Evolutionary conservation across 768 basidiomycete genomes (phyloP).

Genomic region (Hypholoma sublateritium): DNA sequence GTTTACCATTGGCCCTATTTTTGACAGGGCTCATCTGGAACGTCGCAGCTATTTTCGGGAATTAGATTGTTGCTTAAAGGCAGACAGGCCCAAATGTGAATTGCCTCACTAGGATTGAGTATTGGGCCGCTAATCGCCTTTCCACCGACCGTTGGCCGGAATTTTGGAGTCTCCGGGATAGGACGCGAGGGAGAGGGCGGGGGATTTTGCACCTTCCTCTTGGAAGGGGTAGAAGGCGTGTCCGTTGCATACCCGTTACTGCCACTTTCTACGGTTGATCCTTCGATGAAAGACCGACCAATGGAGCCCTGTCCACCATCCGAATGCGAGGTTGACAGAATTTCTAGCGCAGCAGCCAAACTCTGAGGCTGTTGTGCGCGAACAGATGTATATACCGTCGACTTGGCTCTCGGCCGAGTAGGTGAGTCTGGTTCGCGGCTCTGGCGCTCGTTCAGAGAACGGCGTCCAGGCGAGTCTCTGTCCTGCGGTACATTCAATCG

Average conservation of each 20-base stretch:
- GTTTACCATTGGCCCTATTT: constrained; percentile 57
- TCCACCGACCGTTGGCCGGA: constrained; percentile 49
- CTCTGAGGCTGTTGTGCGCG: constrained; percentile 65
- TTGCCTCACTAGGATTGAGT: constrained; percentile 59
- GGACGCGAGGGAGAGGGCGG: constrained; percentile 47
- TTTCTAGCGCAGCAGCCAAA: constrained; percentile 69
- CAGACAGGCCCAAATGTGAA: not conserved
- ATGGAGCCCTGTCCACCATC: constrained; percentile 35
- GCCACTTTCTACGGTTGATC: constrained; percentile 21
- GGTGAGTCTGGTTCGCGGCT: constrained; percentile 1
- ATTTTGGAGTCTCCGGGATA: constrained; percentile 36
- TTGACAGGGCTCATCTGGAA: constrained; percentile 76
- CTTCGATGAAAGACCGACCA: constrained; percentile 23
- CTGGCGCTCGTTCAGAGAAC: constrained; percentile 23
- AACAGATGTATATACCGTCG: constrained; percentile 54
- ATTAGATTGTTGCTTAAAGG: not conserved
- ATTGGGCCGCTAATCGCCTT: constrained; percentile 71
- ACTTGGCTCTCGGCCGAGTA: constrained; percentile 28
- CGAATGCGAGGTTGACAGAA: constrained; percentile 48
- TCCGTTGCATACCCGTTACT: constrained; percentile 21
- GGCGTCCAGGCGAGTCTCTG: constrained; percentile 33
- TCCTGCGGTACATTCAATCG: constrained; percentile 28
- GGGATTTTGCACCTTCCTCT: constrained; percentile 23
- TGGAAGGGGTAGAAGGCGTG: constrained; percentile 27
- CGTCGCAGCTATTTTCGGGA: constrained; percentile 53